Evolutionary conservation across 306 rosid genomes (phyloP).

Genomic region (Ceratonia siliqua): DNA sequence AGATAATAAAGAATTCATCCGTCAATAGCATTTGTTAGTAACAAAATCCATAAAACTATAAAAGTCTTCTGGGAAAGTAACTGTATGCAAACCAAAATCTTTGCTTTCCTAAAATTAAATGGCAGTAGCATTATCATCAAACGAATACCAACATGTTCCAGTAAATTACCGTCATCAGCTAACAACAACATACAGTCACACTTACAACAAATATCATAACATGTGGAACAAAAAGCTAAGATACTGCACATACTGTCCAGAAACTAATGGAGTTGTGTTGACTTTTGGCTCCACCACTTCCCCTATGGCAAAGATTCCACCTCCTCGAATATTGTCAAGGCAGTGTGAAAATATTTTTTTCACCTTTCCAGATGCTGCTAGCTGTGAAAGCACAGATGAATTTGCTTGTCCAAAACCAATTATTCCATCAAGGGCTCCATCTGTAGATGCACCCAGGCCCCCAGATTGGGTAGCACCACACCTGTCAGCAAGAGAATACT

Average conservation of each 20-base stretch:
- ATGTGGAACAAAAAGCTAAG: constrained; percentile 25
- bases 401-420: constrained; percentile 95
- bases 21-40: background rate
- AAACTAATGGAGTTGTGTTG: constrained; percentile 60
- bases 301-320: constrained; percentile 93
- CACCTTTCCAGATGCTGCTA: constrained; percentile 78
- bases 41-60: background rate
- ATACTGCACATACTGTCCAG: constrained; percentile 62
- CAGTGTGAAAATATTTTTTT: constrained; percentile 85
- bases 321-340: constrained; percentile 74
- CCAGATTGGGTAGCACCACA: constrained; percentile 78
- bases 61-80: background rate
- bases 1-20: constrained; percentile 17
- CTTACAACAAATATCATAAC: constrained; percentile 20
- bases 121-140: constrained; percentile 26
- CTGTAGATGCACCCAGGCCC: constrained; percentile 46
- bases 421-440: constrained; percentile 74
- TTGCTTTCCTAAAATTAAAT: constrained; percentile 19
- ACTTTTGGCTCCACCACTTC: constrained; percentile 74
- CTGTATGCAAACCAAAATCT: constrained; percentile 4
- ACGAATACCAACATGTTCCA: constrained; percentile 16
- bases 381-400: constrained; percentile 86
- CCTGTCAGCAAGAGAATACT: constrained; percentile 47
- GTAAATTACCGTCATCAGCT: constrained; percentile 1
- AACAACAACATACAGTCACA: constrained; percentile 2